These are phyloP conservation scores for Pelargonium citronellum DNA, from an alignment of 441 rosid genomes.

Conservation along the genomic window DNA sequence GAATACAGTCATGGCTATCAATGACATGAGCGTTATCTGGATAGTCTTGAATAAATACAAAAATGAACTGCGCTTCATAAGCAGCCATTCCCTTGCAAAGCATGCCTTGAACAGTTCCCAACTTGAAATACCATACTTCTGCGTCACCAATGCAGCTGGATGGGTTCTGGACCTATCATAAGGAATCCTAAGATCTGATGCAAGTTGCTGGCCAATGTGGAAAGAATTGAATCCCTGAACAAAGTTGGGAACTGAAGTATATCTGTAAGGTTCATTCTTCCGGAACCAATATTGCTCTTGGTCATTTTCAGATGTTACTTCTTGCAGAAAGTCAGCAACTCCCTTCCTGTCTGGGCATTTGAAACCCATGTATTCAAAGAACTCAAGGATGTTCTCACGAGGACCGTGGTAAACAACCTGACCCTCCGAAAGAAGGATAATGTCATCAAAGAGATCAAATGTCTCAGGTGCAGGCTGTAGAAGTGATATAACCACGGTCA, in stretches of 20 bases:
- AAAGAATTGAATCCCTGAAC: constrained; percentile 39
- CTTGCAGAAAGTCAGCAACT: constrained; percentile 88
- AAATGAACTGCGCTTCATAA: constrained; percentile 60
- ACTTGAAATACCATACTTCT: constrained; percentile 54
- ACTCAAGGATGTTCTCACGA: constrained; percentile 50
- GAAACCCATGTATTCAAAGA: constrained; percentile 75
- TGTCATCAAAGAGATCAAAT: constrained; percentile 74
- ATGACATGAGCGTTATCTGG: constrained; percentile 50
- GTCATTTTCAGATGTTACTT: constrained; percentile 61
- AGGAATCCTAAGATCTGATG: constrained; percentile 41
- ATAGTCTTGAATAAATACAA: constrained; percentile 53
- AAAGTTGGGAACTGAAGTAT: constrained; percentile 40
- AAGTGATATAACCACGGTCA: constrained; percentile 68
- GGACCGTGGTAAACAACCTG: constrained; percentile 83
- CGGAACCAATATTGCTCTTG: constrained; percentile 59
- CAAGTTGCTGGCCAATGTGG: constrained; percentile 37
- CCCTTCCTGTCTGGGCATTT: constrained; percentile 86
- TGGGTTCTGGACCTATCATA: constrained; percentile 47
- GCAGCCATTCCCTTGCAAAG: constrained; percentile 56
- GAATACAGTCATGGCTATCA: constrained; percentile 53
- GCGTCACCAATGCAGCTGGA: constrained; percentile 56
- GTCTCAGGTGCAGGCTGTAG: constrained; percentile 96
- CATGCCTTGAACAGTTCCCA: constrained; percentile 60
- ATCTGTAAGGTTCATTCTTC: constrained; percentile 39
- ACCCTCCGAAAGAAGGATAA: constrained; percentile 69